Conservation (phyloP, 2,329 filamentous ascomycete species). For the Aspergillus neoniger region DNA sequence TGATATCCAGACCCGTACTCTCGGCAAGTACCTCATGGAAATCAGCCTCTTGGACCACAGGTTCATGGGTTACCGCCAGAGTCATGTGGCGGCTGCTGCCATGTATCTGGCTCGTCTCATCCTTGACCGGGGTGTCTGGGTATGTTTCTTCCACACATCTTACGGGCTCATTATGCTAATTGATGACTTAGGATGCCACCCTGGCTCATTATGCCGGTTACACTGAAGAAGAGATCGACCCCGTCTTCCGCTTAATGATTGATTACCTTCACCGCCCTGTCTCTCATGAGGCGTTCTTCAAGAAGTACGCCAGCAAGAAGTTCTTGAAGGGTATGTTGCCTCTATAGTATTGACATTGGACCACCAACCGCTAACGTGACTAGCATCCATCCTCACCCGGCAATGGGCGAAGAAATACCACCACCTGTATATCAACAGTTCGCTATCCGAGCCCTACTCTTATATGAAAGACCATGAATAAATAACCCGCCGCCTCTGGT, state of each 20-base stretch:
- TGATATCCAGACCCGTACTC: slow-evolving; percentile 93
- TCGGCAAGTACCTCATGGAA: slow-evolving; percentile 97
- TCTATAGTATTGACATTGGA: not conserved
- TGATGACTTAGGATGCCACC: slow-evolving; percentile 67
- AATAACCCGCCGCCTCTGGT: slow-evolving; percentile 26
- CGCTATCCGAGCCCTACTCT: slow-evolving; percentile 34
- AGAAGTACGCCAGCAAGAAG: slow-evolving; percentile 99
- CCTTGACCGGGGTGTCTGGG: slow-evolving; percentile 88
- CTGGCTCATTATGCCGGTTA: slow-evolving; percentile 91
- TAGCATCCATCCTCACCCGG: slow-evolving; percentile 87
- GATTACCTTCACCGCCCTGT: slow-evolving; percentile 92
- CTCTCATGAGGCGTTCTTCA: slow-evolving; percentile 96
- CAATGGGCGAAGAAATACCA: slow-evolving; percentile 87
- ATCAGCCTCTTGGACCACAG: slow-evolving; percentile 94
- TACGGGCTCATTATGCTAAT: slow-evolving; percentile 18
- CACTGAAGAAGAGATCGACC: slow-evolving; percentile 86
- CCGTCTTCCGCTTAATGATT: slow-evolving; percentile 90
- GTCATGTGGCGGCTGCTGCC: slow-evolving; percentile 84
- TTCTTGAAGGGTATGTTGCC: slow-evolving; percentile 83
- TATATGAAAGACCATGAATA: slow-evolving; percentile 37
- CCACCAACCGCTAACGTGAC: slow-evolving; percentile 23
- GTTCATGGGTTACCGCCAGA: slow-evolving; percentile 86
- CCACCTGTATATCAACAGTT: slow-evolving; percentile 39
- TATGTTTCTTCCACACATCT: slow-evolving; percentile 49
- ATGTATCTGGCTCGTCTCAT: slow-evolving; percentile 95